Conservation (phyloP, 2,329 filamentous ascomycete species). For the Zarea fungicola region DNA sequence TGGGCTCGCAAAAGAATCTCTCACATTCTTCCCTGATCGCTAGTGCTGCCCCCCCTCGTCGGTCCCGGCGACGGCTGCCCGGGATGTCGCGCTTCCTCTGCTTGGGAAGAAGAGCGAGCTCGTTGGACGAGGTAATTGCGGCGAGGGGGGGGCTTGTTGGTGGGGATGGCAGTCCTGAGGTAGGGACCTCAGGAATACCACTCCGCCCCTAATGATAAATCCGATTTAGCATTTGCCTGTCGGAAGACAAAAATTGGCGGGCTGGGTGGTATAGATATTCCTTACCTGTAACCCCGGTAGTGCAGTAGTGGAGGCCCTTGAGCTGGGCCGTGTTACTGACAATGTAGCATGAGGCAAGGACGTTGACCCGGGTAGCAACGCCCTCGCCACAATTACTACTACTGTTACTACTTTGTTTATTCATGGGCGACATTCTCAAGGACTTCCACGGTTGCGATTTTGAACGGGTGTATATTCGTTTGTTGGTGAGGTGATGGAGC, state of each 20-base stretch:
- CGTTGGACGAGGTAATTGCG: conserved; percentile 63
- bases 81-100: conserved; percentile 36
- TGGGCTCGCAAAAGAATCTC: conserved; percentile 98
- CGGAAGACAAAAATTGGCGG: not conserved
- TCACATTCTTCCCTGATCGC: conserved; percentile 99
- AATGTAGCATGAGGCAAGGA: conserved; percentile 88
- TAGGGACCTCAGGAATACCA: conserved; percentile 92
- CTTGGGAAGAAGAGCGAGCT: conserved; percentile 61
- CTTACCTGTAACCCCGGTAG: conserved; percentile 76
- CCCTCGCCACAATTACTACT: conserved; percentile 73
- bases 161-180: conserved; percentile 78
- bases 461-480: conserved; percentile 12
- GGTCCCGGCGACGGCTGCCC: conserved; percentile 38
- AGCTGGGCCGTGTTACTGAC: conserved; percentile 69
- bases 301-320: conserved; percentile 90
- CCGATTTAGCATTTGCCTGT: not conserved
- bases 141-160: conserved; percentile 86
- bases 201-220: conserved; percentile 61
- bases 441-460: conserved; percentile 13
- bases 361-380: conserved; percentile 60
- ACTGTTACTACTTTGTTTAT: conserved; percentile 61
- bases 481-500: not conserved
- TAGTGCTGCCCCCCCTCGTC: conserved; percentile 88
- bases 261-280: conserved; percentile 29
- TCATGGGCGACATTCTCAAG: conserved; percentile 62